Conservation (phyloP, 2,329 filamentous ascomycete genomes). For the Venturiaceae sp. region DNA sequence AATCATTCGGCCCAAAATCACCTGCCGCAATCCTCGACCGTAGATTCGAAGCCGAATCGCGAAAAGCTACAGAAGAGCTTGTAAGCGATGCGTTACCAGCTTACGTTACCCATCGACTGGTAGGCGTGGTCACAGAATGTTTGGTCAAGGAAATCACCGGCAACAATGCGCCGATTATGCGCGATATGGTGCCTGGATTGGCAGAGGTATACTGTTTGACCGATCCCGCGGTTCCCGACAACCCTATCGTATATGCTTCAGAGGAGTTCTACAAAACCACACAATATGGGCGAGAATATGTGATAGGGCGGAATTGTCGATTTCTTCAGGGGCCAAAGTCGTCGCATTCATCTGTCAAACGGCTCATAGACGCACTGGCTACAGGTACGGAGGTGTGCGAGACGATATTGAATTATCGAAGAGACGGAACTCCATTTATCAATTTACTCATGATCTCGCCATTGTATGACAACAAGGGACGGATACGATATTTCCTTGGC, state of each 20-base stretch:
- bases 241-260: constrained; percentile 35
- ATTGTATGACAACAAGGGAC: constrained; percentile 30
- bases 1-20: not conserved
- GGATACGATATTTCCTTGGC: constrained; percentile 29
- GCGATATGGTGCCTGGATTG: constrained; percentile 29
- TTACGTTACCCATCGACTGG: constrained; percentile 30
- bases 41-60: constrained; percentile 24
- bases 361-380: constrained; percentile 25
- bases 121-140: constrained; percentile 29
- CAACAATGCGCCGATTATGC: constrained; percentile 27
- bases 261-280: constrained; percentile 35
- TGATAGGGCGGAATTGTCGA: constrained; percentile 34
- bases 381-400: constrained; percentile 32
- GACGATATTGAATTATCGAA: constrained; percentile 32
- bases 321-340: constrained; percentile 34
- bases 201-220: constrained; percentile 36
- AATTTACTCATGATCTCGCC: constrained; percentile 31
- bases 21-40: constrained; percentile 25
- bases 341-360: constrained; percentile 19
- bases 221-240: constrained; percentile 32
- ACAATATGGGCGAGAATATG: constrained; percentile 31
- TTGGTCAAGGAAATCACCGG: constrained; percentile 35
- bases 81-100: constrained; percentile 31
- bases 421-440: constrained; percentile 30
- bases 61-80: constrained; percentile 22